Base-by-base conservation (phyloP, 306 rosid genomes). In the Cucumis cinereus region DNA sequence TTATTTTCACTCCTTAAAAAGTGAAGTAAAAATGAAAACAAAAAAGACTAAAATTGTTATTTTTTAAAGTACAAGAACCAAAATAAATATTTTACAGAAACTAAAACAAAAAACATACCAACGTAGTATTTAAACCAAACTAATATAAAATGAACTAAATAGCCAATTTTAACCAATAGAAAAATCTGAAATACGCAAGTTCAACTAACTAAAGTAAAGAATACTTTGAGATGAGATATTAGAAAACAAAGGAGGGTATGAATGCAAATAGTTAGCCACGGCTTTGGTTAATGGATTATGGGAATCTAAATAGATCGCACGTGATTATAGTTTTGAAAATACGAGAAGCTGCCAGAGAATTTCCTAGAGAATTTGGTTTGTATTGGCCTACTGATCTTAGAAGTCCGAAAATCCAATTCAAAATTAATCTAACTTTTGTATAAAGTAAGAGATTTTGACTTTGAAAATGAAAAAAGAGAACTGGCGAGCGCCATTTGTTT, bases 361-460 rank as follows among this genome's bases (percentile, higher is more conserved):
- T 66, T 66, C 28, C 22, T 3, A 15, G 23, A 64, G 74, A 68
- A 22, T 41, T 68, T 68, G 74, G 55, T 45, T 43, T 43, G 22
- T 14, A 45, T 45, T 45, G 75, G 57, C 75, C 74, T 43, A 70
- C 40, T 23, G 57, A 70, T 70, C 75, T 47, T 70, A 47, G 17
- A 47, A 70, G 58, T 70, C 58, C 17, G 38, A 50, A 70, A 43
- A 68, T 68, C 14, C 74, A 68, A 41, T 22, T 6, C 54, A 41
- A 68, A 68, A 10, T 11, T 7, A n/a, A n/a, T 12, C 54, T 0
- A 9, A 14, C 40, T 49, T 70, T 47, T 15, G 23, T 8, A 23
- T 13, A 43, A 68, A 68, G 75, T 70, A 70, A 45, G 40, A 47
- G 23, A 70, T 70, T 70, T 70, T 70, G 75, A 70, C 75, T 70